Evolutionary conservation across 768 basidiomycete genomes (phyloP).

Genomic region (Tephrocybe sp.): DNA sequence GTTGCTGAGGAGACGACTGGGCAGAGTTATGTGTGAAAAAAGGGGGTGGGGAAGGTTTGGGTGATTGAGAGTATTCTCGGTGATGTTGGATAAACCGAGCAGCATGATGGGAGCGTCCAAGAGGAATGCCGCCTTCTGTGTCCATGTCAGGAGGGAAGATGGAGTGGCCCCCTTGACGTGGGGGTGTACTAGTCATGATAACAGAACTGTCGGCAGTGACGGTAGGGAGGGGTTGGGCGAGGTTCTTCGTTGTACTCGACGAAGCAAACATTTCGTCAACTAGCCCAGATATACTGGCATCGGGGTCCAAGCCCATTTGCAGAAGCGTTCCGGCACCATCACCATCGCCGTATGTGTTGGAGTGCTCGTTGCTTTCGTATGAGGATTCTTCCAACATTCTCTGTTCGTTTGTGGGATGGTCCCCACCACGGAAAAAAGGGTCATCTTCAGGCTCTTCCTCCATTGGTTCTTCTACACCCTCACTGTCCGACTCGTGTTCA

Average conservation of each 20-base stretch:
- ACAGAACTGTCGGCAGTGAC: neutral
- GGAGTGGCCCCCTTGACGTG: slow-evolving; percentile 25
- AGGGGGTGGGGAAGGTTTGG: slow-evolving; percentile 31
- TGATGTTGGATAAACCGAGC: slow-evolving; percentile 49
- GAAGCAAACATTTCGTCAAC: slow-evolving; percentile 67
- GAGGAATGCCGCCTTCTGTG: slow-evolving; percentile 60
- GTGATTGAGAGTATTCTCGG: slow-evolving; percentile 28
- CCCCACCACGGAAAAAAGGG: slow-evolving; percentile 36
- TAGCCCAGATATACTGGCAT: slow-evolving; percentile 65
- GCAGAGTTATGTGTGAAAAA: slow-evolving; percentile 23
- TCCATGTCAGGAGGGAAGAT: slow-evolving; percentile 55
- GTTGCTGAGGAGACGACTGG: slow-evolving; percentile 15
- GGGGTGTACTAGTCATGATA: slow-evolving; percentile 35
- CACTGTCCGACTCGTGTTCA: slow-evolving; percentile 28
- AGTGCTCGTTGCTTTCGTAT: slow-evolving; percentile 43
- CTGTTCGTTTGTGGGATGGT: slow-evolving; percentile 28
- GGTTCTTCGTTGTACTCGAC: slow-evolving; percentile 24
- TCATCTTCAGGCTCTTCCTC: slow-evolving; percentile 37
- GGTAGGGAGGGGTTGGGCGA: neutral
- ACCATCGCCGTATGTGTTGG: slow-evolving; percentile 37
- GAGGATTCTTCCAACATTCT: slow-evolving; percentile 29
- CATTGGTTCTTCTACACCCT: slow-evolving; percentile 26
- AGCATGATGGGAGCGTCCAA: slow-evolving; percentile 61
- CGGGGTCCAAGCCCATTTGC: slow-evolving; percentile 36
- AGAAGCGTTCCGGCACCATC: slow-evolving; percentile 22